These are phyloP conservation scores for Cercophora sp. DNA, from an alignment of 495 filamentous ascomycete genomes.

Conservation along the genomic window DNA sequence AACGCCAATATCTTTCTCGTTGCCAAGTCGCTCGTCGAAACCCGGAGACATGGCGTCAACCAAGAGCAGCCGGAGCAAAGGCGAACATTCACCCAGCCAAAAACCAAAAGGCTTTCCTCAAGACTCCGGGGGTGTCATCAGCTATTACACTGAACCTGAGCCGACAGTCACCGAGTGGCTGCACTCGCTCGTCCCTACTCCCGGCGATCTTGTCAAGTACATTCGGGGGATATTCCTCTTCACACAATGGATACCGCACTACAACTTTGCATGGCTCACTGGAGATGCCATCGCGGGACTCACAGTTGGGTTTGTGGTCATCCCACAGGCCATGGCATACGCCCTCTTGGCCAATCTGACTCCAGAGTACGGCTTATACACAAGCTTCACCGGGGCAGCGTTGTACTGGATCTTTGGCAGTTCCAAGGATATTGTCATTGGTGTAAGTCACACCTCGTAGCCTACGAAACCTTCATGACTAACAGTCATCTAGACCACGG, in stretches of 20 bases:
- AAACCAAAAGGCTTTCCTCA: too few species aligned
- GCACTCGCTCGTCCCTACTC: constrained; percentile 49
- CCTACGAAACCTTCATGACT: not conserved
- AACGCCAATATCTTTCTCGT: too few species aligned
- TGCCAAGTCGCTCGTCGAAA: too few species aligned
- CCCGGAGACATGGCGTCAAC: too few species aligned
- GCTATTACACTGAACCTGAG: constrained; percentile 72
- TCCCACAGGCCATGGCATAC: constrained; percentile 54
- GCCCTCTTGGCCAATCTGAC: constrained; percentile 44
- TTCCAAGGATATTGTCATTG: constrained; percentile 54
- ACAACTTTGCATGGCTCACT: constrained; percentile 12
- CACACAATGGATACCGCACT: constrained; percentile 14
- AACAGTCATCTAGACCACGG: constrained; percentile 13
- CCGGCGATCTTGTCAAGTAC: constrained; percentile 49
- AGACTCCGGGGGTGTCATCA: too few species aligned
- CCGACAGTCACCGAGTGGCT: constrained; percentile 70
- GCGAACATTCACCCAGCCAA: too few species aligned
- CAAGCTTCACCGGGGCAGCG: constrained; percentile 52
- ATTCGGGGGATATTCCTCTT: constrained; percentile 19
- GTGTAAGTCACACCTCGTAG: constrained; percentile 34
- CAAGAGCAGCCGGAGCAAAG: too few species aligned
- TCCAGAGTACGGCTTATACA: constrained; percentile 50
- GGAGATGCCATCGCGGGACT: constrained; percentile 14
- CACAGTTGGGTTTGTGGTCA: constrained; percentile 37
- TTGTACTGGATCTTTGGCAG: constrained; percentile 55